Evolutionary conservation across 1,284 basidiomycete species (phyloP), one percentile per base, ranked within the genome.

Genomic region (Cryptococcus maquisensis): DNA sequence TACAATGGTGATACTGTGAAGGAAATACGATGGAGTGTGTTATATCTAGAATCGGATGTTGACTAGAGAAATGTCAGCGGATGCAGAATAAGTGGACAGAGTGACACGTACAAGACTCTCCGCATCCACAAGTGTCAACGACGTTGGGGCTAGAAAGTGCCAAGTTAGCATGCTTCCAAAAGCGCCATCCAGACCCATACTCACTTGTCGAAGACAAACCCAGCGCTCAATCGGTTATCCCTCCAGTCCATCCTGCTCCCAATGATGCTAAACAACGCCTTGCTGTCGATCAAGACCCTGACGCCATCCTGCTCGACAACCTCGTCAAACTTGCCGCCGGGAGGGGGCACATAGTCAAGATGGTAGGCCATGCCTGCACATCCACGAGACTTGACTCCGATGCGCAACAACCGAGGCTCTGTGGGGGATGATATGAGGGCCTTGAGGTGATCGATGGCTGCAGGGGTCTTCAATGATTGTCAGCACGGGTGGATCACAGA

Each of bases 211-310:
- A 74, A 74, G 13, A 74, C 69, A 49, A 74, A 74, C 0, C 72
- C 72, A 7, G 71, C 70, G 48, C 89, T 92, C 45, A 97, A 77
- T 36, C 84, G 77, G 74, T 93, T 90, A 79, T 98, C 96, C 60
- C 87, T 82, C 96, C 96, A 98, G 72, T 96, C 93, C 96, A 99
- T 99, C 79, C 88, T 88, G 72, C 90, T 94, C 41, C 96, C 96
- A 63, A 99, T 98, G 69, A 99, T 96, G 59, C 88, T 93, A 76
- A 99, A 98, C 61, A 99, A 79, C 23, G 96, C 96, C 77, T 96
- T 97, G 73, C 87, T 89, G 78, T 99, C 96, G 72, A 98, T 93
- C 58, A 98, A 80, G 40, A 99, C 95, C 66, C 82, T 84, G 28
- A 97, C 92, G 7, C 88, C 91, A 64, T 95, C 92, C 78, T 95